Conservation (phyloP, 2,329 filamentous ascomycete species). For the Fusarium guadeloupense region DNA sequence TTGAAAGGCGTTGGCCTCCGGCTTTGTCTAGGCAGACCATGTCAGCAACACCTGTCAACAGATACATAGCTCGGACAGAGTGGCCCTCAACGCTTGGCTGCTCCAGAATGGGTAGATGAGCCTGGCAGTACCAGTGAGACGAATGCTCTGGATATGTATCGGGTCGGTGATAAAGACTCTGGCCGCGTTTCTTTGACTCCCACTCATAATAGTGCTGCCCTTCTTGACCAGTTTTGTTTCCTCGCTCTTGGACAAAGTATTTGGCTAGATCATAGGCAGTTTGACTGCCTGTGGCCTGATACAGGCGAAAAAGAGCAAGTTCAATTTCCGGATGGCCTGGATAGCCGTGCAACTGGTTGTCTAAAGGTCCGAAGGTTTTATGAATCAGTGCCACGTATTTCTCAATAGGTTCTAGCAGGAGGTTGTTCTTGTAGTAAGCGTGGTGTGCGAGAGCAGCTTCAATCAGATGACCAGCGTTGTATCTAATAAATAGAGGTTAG, state of each 20-base stretch:
- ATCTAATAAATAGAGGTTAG: no score
- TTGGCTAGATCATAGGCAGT: conserved; percentile 57
- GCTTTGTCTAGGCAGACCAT: conserved; percentile 47
- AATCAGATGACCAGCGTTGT: conserved; percentile 70
- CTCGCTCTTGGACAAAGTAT: conserved; percentile 68
- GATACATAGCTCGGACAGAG: conserved; percentile 68
- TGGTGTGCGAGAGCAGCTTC: conserved; percentile 68
- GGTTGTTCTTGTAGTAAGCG: conserved; percentile 59
- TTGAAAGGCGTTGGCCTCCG: conserved; percentile 36
- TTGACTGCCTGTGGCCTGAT: conserved; percentile 47
- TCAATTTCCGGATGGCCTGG: conserved; percentile 63
- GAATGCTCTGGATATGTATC: conserved; percentile 55
- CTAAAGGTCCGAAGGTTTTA: conserved; percentile 60
- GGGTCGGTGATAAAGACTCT: conserved; percentile 58
- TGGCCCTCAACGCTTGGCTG: conserved; percentile 58
- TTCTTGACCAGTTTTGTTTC: conserved; percentile 59
- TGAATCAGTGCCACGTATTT: conserved; percentile 57
- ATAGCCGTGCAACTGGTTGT: conserved; percentile 65
- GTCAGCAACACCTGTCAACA: conserved; percentile 67
- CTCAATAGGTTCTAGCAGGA: conserved; percentile 50
- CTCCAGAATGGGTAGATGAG: conserved; percentile 63
- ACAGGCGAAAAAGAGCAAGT: conserved; percentile 53
- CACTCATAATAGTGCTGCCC: conserved; percentile 64
- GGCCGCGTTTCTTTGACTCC: conserved; percentile 61
- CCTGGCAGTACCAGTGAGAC: conserved; percentile 63